Percentiles rank a stretch among this genome's conserved stretches.
phyloP scores from a whole-genome alignment of 306 rosid genomes.

The Sindora glabra region DNA sequence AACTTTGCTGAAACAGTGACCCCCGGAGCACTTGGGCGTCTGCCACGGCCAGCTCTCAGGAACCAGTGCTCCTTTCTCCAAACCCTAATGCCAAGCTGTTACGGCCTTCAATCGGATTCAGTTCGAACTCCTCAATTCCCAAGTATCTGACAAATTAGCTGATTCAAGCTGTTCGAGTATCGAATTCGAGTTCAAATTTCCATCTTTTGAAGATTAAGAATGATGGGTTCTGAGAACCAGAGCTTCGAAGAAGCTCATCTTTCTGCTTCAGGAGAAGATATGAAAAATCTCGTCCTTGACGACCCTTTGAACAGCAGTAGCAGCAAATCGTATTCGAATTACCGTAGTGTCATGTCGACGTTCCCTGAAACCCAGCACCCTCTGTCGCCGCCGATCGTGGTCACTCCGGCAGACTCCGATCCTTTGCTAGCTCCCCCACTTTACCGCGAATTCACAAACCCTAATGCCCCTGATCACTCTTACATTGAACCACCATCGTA shows the following conservation, averaged over 20 bases:
- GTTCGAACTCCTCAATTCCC: background rate
- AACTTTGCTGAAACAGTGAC: background rate
- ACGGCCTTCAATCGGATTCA: background rate
- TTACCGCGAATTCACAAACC: constrained; percentile 16
- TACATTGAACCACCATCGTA: constrained; percentile 57
- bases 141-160: background rate
- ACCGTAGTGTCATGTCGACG: constrained; percentile 73
- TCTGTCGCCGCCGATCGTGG: constrained; percentile 26
- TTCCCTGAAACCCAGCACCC: constrained; percentile 42
- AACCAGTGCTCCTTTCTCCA: background rate
- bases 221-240: constrained; percentile 84
- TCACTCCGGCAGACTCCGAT: constrained; percentile 28
- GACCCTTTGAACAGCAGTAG: constrained; percentile 30
- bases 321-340: constrained; percentile 40
- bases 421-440: constrained; percentile 45
- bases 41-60: background rate
- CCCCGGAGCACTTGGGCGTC: constrained; percentile 25
- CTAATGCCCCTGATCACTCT: constrained; percentile 28
- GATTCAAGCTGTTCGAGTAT: background rate
- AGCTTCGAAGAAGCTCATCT: constrained; percentile 47
- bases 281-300: constrained; percentile 56
- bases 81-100: constrained; percentile 12
- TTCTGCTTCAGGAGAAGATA: constrained; percentile 34
- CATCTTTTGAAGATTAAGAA: constrained; percentile 11
- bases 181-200: background rate